Evolutionary conservation across 1,139 yeast genomes (phyloP).

Genomic region (Debaryomyces udenii): DNA sequence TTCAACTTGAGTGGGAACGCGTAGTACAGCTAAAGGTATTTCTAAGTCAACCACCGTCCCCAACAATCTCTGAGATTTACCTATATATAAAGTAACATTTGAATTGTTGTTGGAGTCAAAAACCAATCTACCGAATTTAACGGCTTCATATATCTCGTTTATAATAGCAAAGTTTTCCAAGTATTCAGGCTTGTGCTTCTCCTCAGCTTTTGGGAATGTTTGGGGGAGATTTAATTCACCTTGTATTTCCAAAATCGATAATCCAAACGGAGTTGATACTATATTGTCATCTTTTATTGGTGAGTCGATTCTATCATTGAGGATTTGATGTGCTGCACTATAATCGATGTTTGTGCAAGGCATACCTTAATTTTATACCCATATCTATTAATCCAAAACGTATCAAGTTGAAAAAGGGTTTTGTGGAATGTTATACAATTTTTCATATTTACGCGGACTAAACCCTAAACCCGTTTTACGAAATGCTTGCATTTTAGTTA

Average conservation of each 20-base stretch:
- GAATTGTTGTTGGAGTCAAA: constrained; percentile 47
- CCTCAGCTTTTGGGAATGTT: constrained; percentile 26
- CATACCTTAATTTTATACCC: constrained; percentile 19
- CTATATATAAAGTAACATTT: constrained; percentile 60
- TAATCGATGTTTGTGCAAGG: constrained; percentile 34
- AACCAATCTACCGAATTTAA: constrained; percentile 60
- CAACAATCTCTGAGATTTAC: constrained; percentile 65
- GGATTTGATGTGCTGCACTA: constrained; percentile 25
- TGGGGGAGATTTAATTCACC: constrained; percentile 67
- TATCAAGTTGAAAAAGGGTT: neutral
- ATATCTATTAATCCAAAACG: no score
- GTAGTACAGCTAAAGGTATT: constrained; percentile 63
- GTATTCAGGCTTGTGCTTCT: constrained; percentile 26
- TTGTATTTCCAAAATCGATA: constrained; percentile 66
- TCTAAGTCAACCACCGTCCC: constrained; percentile 60
- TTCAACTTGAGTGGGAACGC: constrained; percentile 36
- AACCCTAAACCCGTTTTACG: no score
- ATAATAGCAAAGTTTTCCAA: constrained; percentile 33
- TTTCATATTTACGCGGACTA: no score
- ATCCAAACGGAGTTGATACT: constrained; percentile 58
- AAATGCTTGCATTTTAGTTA: no score
- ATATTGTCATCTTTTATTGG: constrained; percentile 21
- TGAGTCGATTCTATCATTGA: constrained; percentile 15
- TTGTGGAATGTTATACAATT: constrained; percentile 3
- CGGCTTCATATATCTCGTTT: constrained; percentile 47